Percentiles rank a stretch among this genome's conserved stretches.
Evolutionary conservation across 371 early-diverging fungal genomes (phyloP).

Genomic region (Choanephora cucurbitarum): DNA sequence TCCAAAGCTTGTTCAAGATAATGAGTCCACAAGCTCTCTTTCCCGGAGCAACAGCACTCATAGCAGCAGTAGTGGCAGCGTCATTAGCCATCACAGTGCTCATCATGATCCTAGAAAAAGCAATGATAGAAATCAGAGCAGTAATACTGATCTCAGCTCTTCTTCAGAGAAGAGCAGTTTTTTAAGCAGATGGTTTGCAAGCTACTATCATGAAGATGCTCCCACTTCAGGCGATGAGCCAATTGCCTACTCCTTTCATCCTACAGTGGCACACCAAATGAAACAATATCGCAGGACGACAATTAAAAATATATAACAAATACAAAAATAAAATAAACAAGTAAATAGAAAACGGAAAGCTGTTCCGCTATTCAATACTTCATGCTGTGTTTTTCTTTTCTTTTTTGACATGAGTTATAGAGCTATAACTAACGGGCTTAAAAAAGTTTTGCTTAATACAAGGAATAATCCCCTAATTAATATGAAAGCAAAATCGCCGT

Average conservation of each 20-base stretch:
- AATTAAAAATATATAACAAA: too few species aligned
- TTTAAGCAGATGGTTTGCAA: conserved; percentile 16
- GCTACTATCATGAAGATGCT: conserved; percentile 1
- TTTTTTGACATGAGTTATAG: too few species aligned
- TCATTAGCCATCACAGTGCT: not conserved
- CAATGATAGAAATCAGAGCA: conserved; percentile 6
- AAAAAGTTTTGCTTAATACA: too few species aligned
- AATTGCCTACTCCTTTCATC: not conserved
- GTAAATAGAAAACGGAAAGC: too few species aligned
- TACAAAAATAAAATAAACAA: too few species aligned
- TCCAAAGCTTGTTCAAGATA: not conserved
- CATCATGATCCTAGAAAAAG: not conserved
- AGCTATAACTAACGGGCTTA: too few species aligned
- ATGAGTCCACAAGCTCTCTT: not conserved
- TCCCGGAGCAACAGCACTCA: conserved; percentile 1
- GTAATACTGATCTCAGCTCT: conserved; percentile 2
- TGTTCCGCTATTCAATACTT: too few species aligned
- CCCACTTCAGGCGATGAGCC: too few species aligned
- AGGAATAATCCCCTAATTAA: too few species aligned
- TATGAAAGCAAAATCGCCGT: too few species aligned
- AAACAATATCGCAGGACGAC: not conserved
- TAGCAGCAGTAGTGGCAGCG: conserved; percentile 3
- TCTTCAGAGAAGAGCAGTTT: conserved; percentile 12
- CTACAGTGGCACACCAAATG: not conserved
- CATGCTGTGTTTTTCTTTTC: too few species aligned